These are phyloP conservation scores for Daldinia grandis DNA, from an alignment of 495 filamentous ascomycete genomes.

Conservation along the genomic window DNA sequence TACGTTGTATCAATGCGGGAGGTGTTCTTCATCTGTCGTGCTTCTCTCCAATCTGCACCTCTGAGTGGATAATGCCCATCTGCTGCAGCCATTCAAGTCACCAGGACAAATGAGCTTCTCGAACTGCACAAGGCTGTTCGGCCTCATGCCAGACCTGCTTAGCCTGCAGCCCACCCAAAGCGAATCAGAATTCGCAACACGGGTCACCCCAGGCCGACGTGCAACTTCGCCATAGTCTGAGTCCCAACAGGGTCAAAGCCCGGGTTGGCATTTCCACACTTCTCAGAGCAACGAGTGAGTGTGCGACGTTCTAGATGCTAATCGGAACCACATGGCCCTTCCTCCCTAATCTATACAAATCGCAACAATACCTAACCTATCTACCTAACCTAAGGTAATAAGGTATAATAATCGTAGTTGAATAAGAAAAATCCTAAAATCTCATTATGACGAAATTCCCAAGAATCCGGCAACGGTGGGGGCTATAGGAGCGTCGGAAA, in stretches of 20 bases:
- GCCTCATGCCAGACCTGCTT: slow-evolving; percentile 43
- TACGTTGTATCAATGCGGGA: slow-evolving; percentile 39
- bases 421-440: slow-evolving; percentile 11
- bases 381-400: too few relatives aligned
- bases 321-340: slow-evolving; percentile 28
- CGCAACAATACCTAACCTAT: slow-evolving; percentile 2
- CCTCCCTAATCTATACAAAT: slow-evolving; percentile 19
- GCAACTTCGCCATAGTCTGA: slow-evolving; percentile 31
- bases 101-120: slow-evolving; percentile 49
- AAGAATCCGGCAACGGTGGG: slow-evolving; percentile 37
- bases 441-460: slow-evolving; percentile 34
- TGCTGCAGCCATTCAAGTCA: slow-evolving; percentile 46
- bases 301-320: slow-evolving; percentile 20
- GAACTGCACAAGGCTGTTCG: slow-evolving; percentile 47
- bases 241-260: slow-evolving; percentile 29
- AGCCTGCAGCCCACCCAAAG: slow-evolving; percentile 29
- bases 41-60: slow-evolving; percentile 37
- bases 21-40: slow-evolving; percentile 37
- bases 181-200: slow-evolving; percentile 42
- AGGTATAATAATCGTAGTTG: neutral
- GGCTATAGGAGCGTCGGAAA: slow-evolving; percentile 20
- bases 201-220: slow-evolving; percentile 35
- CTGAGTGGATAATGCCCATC: slow-evolving; percentile 37
- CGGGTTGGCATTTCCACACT: slow-evolving; percentile 24
- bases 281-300: slow-evolving; percentile 5